Conservation (phyloP, 2,329 filamentous ascomycete genomes). For the Thelonectria rubi region DNA sequence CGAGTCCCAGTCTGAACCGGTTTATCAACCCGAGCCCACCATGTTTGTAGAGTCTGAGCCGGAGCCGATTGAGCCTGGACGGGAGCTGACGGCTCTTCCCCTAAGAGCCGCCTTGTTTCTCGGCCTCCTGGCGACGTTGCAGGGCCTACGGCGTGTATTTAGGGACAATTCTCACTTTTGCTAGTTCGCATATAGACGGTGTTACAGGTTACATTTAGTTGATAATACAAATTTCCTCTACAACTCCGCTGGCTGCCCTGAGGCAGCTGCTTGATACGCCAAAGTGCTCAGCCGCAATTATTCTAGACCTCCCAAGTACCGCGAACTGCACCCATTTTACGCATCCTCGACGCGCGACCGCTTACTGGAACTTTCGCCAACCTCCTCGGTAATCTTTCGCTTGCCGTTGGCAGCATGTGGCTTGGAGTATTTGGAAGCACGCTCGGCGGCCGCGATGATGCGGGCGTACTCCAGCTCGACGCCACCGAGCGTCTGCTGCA, state of each 20-base stretch:
- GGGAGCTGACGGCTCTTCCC: slow-evolving; percentile 1
- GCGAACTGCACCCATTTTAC: slow-evolving; percentile 22
- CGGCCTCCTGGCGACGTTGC: slow-evolving; percentile 28
- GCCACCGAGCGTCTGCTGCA: slow-evolving; percentile 73
- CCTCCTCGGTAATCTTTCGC: slow-evolving; percentile 54
- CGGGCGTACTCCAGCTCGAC: slow-evolving; percentile 79
- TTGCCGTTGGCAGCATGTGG: slow-evolving; percentile 50
- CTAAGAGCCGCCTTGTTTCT: slow-evolving; percentile 20
- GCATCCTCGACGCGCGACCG: slow-evolving; percentile 54
- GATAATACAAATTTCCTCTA: slow-evolving; percentile 33
- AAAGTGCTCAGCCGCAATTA: slow-evolving; percentile 26
- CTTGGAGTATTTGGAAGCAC: slow-evolving; percentile 44
- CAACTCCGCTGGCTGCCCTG: slow-evolving; percentile 19
- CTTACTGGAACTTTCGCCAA: slow-evolving; percentile 50
- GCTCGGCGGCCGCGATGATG: slow-evolving; percentile 62
- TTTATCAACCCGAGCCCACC: slow-evolving; percentile 1
- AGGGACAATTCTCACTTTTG: slow-evolving; percentile 33
- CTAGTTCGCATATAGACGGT: slow-evolving; percentile 41
- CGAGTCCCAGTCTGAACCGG: slow-evolving; percentile 10
- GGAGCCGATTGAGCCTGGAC: slow-evolving; percentile 5
- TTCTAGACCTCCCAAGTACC: slow-evolving; percentile 10
- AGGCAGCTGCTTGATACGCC: slow-evolving; percentile 22
- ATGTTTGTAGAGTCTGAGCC: slow-evolving; percentile 10
- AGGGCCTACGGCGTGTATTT: slow-evolving; percentile 28
- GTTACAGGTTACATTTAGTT: slow-evolving; percentile 34